Conservation (phyloP, 192 early-diverging fungal genomes). For the Coemansia asiatica region DNA sequence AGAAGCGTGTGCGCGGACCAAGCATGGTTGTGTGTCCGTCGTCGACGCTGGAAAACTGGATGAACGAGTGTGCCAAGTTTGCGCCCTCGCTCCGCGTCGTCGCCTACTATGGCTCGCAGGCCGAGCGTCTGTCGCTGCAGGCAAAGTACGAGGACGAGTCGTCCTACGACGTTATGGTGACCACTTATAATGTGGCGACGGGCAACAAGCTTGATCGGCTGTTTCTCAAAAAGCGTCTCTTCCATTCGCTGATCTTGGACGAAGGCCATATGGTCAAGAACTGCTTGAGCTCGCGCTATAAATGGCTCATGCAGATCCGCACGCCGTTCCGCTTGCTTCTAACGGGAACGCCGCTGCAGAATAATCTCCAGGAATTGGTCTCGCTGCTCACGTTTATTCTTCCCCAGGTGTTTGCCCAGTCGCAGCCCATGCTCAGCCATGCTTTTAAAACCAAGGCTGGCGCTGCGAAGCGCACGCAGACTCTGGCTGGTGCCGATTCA, state of each 20-base stretch:
- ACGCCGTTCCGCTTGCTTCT: conserved; percentile 67
- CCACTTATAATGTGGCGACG: conserved; percentile 80
- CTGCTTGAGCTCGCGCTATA: conserved; percentile 73
- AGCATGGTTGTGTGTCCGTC: conserved; percentile 84
- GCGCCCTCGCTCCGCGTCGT: conserved; percentile 61
- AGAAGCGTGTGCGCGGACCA: conserved; percentile 52
- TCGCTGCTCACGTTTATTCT: conserved; percentile 84
- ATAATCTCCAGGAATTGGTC: conserved; percentile 85
- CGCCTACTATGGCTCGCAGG: conserved; percentile 63
- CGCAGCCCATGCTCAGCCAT: conserved; percentile 44
- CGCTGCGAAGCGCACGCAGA: conserved; percentile 7
- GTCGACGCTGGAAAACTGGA: conserved; percentile 89
- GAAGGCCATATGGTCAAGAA: conserved; percentile 95
- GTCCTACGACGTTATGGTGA: conserved; percentile 68
- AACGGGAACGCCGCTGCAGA: conserved; percentile 86
- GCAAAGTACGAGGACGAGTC: conserved; percentile 56
- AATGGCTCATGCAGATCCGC: conserved; percentile 67
- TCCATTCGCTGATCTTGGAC: conserved; percentile 76
- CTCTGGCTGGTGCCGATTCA: conserved; percentile 20
- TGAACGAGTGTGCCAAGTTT: conserved; percentile 78
- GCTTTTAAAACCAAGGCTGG: conserved; percentile 43
- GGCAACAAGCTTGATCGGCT: conserved; percentile 66
- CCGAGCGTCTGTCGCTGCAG: conserved; percentile 59
- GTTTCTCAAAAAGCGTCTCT: conserved; percentile 67
- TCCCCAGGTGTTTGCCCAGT: conserved; percentile 71